Conservation (phyloP, 2,329 filamentous ascomycete species). For the Colletotrichum sp. region DNA sequence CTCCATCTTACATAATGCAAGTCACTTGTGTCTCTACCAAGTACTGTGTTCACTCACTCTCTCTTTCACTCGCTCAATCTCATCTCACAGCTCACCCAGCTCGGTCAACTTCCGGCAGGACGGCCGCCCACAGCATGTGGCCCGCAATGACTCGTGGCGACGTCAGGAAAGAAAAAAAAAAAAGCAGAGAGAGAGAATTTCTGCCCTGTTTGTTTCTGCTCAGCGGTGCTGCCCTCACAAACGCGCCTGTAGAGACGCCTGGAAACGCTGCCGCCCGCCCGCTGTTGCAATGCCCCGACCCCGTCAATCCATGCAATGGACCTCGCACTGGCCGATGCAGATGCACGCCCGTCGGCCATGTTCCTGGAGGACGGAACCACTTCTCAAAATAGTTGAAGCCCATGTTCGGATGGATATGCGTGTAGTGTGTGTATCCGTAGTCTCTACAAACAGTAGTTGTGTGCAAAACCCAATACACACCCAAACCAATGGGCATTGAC, state of each 20-base stretch:
- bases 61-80: neutral
- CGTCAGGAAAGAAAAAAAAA: neutral
- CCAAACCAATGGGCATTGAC: neutral
- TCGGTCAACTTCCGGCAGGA: conserved; percentile 21
- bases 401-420: neutral
- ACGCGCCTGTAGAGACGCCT: neutral
- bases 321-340: neutral
- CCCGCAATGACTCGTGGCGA: conserved; percentile 13
- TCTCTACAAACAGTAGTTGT: neutral
- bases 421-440: neutral
- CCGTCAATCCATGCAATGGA: neutral
- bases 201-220: neutral
- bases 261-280: neutral
- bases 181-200: neutral
- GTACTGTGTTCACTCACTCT: neutral
- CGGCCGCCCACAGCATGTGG: neutral
- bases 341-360: conserved; percentile 3
- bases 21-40: neutral
- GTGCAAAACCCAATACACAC: neutral
- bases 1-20: neutral
- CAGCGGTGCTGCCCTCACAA: neutral
- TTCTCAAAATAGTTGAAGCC: neutral
- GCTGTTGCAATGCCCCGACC: neutral
- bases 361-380: neutral
- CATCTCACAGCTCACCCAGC: neutral